Percentiles rank a stretch among this genome's conserved stretches.
These are phyloP conservation scores for Logfia minima DNA, from an alignment of 129 eudicot genomes.

Conservation along the genomic window DNA sequence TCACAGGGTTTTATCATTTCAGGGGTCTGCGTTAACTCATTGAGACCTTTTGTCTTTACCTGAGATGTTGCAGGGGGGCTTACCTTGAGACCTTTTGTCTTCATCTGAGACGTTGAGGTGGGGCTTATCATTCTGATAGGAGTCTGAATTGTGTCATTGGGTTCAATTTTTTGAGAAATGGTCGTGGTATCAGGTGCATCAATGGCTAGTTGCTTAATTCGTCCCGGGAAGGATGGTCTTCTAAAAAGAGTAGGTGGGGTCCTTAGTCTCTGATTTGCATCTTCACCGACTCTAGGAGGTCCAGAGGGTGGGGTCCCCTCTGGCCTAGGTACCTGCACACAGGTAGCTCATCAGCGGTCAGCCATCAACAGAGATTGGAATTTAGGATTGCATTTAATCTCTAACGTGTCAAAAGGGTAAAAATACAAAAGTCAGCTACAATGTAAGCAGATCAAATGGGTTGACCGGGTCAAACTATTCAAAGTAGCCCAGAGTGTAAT, in stretches of 20 bases:
- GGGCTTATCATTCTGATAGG: slow-evolving; percentile 15
- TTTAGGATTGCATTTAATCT: neutral
- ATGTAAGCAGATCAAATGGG: too few species aligned
- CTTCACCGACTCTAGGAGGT: slow-evolving; percentile 48
- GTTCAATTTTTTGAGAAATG: slow-evolving; percentile 39
- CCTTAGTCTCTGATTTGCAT: slow-evolving; percentile 57
- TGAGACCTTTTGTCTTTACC: slow-evolving; percentile 16
- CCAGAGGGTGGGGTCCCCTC: slow-evolving; percentile 58
- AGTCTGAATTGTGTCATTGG: slow-evolving; percentile 18
- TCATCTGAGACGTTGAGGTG: slow-evolving; percentile 14
- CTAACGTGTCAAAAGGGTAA: neutral
- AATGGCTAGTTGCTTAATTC: slow-evolving; percentile 51
- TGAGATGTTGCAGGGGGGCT: slow-evolving; percentile 24
- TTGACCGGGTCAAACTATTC: too few species aligned
- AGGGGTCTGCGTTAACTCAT: slow-evolving; percentile 35
- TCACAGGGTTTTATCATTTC: slow-evolving; percentile 31
- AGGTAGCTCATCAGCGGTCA: slow-evolving; percentile 21
- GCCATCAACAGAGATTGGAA: slow-evolving; percentile 1
- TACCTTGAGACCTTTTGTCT: slow-evolving; percentile 9
- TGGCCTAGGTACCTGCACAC: slow-evolving; percentile 68
- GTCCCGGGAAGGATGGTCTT: slow-evolving; percentile 62
- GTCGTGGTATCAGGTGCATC: slow-evolving; percentile 35
- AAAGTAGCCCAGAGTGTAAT: too few species aligned
- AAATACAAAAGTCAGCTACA: too few species aligned
- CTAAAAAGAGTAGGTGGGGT: slow-evolving; percentile 75